Conservation (phyloP, 1,139 yeast species). For the Taiozyma sp. region DNA sequence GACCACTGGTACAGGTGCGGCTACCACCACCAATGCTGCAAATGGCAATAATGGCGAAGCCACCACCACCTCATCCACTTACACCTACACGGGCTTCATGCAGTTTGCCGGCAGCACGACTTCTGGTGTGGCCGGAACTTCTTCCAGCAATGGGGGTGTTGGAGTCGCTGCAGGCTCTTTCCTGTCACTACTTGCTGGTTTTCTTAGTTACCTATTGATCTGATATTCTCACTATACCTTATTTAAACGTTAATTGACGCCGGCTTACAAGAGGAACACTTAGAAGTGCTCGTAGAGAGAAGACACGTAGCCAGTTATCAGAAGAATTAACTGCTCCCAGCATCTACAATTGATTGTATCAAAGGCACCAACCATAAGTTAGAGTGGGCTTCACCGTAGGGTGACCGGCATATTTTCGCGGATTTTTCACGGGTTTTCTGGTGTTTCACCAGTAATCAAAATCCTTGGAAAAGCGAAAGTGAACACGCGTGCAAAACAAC, state of each 20-base stretch:
- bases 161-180: neutral
- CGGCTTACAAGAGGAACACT: neutral
- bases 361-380: neutral
- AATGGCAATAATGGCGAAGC: neutral
- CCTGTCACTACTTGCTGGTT: neutral
- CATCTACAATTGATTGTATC: neutral
- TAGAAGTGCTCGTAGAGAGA: neutral
- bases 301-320: neutral
- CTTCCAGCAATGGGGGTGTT: constrained; percentile 1
- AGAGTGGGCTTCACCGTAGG: neutral
- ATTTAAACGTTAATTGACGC: neutral
- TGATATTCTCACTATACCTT: neutral
- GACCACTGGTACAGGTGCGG: constrained; percentile 5
- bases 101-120: constrained; percentile 9
- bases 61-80: neutral
- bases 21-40: constrained; percentile 16
- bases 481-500: constrained; percentile 2
- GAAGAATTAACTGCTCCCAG: neutral
- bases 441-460: neutral
- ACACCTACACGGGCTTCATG: constrained; percentile 14
- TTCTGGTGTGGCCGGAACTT: neutral
- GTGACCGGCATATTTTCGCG: neutral
- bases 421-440: neutral
- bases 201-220: neutral
- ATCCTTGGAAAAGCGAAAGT: constrained; percentile 3